Evolutionary conservation across 2,329 filamentous ascomycete species (phyloP).

Genomic region (Aspergillus fijiensis): DNA sequence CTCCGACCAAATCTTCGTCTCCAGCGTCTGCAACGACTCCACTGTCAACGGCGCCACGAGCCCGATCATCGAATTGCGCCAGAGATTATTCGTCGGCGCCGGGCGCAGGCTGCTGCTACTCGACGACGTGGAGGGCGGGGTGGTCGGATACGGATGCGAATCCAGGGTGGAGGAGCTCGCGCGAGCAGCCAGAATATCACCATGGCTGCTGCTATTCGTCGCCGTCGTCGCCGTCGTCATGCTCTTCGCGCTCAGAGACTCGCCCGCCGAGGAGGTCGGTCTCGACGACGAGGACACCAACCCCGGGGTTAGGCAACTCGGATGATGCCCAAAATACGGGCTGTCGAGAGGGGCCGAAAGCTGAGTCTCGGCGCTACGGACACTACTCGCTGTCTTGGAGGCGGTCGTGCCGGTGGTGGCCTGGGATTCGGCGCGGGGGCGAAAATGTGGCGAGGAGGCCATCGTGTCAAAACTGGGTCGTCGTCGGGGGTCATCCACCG

Average conservation of each 20-base stretch:
- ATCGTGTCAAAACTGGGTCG: neutral
- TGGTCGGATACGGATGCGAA: neutral
- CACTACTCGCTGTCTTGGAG: neutral
- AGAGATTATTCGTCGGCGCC: neutral
- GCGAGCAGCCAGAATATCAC: neutral
- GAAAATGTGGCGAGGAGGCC: neutral
- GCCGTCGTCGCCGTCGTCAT: neutral
- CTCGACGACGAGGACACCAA: neutral
- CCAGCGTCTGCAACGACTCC: slow-evolving; percentile 8
- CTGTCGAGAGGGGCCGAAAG: neutral
- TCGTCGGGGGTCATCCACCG: neutral
- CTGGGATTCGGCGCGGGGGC: neutral
- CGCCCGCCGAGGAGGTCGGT: neutral
- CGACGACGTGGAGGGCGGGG: neutral
- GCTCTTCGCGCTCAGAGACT: neutral
- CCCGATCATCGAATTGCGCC: neutral
- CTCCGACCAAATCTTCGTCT: slow-evolving; percentile 16
- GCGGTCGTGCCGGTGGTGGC: slow-evolving; percentile 1
- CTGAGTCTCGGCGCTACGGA: neutral
- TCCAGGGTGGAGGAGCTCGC: neutral
- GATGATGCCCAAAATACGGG: neutral
- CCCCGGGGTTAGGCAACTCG: neutral
- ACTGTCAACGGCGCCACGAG: slow-evolving; percentile 9
- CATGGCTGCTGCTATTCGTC: neutral
- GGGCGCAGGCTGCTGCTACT: slow-evolving; percentile 2